Conservation (phyloP, 2,329 filamentous ascomycete genomes). For the Trichoderma pleuroti region DNA sequence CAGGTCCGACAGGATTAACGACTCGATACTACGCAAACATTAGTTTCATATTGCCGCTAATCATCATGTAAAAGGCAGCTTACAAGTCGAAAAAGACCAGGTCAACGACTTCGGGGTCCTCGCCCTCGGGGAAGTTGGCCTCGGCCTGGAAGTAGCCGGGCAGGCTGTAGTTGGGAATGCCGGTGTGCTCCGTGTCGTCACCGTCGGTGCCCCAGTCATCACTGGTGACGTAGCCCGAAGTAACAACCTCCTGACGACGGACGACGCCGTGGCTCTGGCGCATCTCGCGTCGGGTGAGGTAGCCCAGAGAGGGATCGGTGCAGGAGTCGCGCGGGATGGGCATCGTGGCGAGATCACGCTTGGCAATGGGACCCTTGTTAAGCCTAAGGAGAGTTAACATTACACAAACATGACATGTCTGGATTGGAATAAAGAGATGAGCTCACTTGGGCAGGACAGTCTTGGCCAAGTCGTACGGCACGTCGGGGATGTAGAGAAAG, state of each 20-base stretch:
- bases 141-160: conserved; percentile 50
- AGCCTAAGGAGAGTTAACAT: conserved; percentile 29
- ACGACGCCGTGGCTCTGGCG: conserved; percentile 36
- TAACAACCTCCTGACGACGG: conserved; percentile 47
- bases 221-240: conserved; percentile 51
- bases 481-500: conserved; percentile 52
- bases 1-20: conserved; percentile 35
- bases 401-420: not conserved
- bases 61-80: conserved; percentile 21
- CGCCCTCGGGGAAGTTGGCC: conserved; percentile 44
- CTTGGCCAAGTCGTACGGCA: conserved; percentile 45
- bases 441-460: conserved; percentile 30
- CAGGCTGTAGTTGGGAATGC: conserved; percentile 44
- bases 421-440: not conserved
- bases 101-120: conserved; percentile 46
- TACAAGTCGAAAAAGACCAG: conserved; percentile 53
- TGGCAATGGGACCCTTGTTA: conserved; percentile 40
- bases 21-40: conserved; percentile 34
- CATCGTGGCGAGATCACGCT: conserved; percentile 36
- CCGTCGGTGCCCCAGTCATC: conserved; percentile 56
- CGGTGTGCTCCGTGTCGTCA: conserved; percentile 52
- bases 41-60: not conserved
- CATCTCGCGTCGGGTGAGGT: conserved; percentile 24
- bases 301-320: conserved; percentile 41
- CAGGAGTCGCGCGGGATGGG: conserved; percentile 43